Conservation (phyloP, 768 basidiomycete genomes). For the Lentinula lateritia region DNA sequence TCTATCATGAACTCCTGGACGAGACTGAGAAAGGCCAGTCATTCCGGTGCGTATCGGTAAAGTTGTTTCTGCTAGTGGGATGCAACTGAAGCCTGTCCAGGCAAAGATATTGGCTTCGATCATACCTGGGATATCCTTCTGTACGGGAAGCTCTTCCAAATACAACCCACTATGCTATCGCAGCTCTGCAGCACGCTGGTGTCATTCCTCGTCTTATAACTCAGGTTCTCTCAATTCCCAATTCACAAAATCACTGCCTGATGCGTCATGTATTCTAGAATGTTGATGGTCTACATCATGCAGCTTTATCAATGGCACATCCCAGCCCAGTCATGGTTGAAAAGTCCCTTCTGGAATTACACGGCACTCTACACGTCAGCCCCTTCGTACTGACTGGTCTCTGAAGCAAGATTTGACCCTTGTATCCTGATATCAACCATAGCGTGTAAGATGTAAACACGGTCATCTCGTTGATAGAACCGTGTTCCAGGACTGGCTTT, state of each 20-base stretch:
- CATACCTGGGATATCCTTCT: constrained; percentile 82
- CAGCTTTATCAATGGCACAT: constrained; percentile 47
- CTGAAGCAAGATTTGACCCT: background rate
- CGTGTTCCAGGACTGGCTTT: constrained; percentile 70
- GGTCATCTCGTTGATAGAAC: constrained; percentile 66
- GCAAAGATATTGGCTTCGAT: constrained; percentile 86
- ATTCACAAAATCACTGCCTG: background rate
- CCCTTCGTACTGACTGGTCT: background rate
- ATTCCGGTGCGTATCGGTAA: constrained; percentile 51
- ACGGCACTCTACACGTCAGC: constrained; percentile 79
- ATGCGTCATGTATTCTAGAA: constrained; percentile 34
- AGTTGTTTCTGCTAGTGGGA: background rate
- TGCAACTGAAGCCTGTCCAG: constrained; percentile 28
- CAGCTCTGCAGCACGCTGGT: constrained; percentile 70
- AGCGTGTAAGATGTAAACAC: constrained; percentile 74
- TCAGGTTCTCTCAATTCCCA: constrained; percentile 42
- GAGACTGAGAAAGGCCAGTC: constrained; percentile 58
- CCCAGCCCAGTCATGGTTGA: constrained; percentile 30
- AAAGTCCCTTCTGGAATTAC: constrained; percentile 66
- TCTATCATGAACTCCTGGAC: constrained; percentile 82
- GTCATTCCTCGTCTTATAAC: constrained; percentile 67
- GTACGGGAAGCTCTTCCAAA: constrained; percentile 83
- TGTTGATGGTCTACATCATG: constrained; percentile 93
- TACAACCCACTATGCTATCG: constrained; percentile 82
- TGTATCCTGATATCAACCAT: background rate